A percentile compares a stretch with the other conserved stretches of the same genome.
Evolutionary conservation across 2,329 filamentous ascomycete genomes (phyloP).

Genomic region (Penicillium fuscoglaucum): DNA sequence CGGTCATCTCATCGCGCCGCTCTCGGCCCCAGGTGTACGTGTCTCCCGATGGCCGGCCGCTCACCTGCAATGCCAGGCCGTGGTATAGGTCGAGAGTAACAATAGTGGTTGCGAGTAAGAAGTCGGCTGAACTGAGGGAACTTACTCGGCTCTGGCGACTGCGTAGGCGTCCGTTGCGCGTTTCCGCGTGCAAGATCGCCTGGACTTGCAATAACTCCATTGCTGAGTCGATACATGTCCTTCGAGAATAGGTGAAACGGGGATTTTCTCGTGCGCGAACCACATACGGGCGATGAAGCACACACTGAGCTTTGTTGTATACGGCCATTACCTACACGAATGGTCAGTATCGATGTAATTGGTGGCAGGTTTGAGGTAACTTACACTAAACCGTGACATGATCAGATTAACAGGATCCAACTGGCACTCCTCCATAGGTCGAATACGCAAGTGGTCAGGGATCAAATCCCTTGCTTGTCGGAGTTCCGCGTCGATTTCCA

Average conservation of each 20-base stretch:
- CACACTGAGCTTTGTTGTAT: slow-evolving; percentile 83
- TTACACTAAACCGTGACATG: slow-evolving; percentile 73
- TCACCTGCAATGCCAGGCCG: slow-evolving; percentile 36
- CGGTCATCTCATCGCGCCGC: slow-evolving; percentile 70
- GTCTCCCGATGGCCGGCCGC: slow-evolving; percentile 39
- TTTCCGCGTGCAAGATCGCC: slow-evolving; percentile 71
- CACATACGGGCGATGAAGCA: slow-evolving; percentile 86
- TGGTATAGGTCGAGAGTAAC: slow-evolving; percentile 80
- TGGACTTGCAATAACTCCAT: slow-evolving; percentile 79
- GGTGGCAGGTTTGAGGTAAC: not conserved
- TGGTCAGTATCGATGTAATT: slow-evolving; percentile 11
- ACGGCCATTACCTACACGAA: slow-evolving; percentile 65
- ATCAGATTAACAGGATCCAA: slow-evolving; percentile 68
- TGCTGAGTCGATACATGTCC: slow-evolving; percentile 81
- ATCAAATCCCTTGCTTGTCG: slow-evolving; percentile 63
- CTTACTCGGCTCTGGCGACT: slow-evolving; percentile 77
- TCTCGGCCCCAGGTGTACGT: slow-evolving; percentile 51
- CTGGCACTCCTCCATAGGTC: slow-evolving; percentile 70
- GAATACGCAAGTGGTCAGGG: slow-evolving; percentile 76
- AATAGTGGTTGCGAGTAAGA: slow-evolving; percentile 81
- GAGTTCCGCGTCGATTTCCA: slow-evolving; percentile 60
- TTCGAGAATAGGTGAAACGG: slow-evolving; percentile 79
- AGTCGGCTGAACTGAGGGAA: slow-evolving; percentile 79
- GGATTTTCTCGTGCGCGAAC: slow-evolving; percentile 73
- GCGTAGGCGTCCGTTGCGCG: slow-evolving; percentile 68